Conservation (phyloP, 2,329 filamentous ascomycete genomes). For the Scleromitrula shiraiana region DNA sequence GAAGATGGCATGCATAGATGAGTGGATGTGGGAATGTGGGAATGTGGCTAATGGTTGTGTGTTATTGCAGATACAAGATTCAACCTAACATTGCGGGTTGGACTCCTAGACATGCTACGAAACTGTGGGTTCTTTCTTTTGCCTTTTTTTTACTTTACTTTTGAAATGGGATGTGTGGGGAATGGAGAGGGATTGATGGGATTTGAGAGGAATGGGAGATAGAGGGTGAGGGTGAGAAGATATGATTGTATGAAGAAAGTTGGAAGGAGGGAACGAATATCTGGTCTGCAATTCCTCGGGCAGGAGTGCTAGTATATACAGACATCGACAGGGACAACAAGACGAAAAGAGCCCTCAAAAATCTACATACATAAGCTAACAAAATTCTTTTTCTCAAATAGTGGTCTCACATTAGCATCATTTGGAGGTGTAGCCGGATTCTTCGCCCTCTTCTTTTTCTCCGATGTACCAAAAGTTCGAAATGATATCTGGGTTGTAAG, state of each 20-base stretch:
- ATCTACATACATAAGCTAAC: background rate
- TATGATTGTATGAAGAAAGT: too few relatives aligned
- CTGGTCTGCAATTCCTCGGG: too few relatives aligned
- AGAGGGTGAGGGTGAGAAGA: too few relatives aligned
- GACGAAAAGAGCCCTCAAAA: background rate
- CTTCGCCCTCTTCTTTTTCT: conserved; percentile 52
- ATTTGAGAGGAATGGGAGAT: too few relatives aligned
- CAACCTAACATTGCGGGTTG: conserved; percentile 48
- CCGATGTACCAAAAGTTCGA: conserved; percentile 53
- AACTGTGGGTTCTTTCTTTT: conserved; percentile 38
- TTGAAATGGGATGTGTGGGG: too few relatives aligned
- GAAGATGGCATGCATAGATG: too few relatives aligned
- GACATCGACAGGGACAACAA: too few relatives aligned
- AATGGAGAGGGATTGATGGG: too few relatives aligned
- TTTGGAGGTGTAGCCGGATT: conserved; percentile 49
- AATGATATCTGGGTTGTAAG: conserved; percentile 50
- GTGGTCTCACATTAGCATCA: conserved; percentile 43
- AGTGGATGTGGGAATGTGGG: too few relatives aligned
- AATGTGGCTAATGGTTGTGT: conserved; percentile 9
- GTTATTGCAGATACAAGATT: conserved; percentile 47
- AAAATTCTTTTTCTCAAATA: conserved; percentile 31
- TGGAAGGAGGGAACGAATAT: too few relatives aligned
- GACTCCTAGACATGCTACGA: conserved; percentile 39
- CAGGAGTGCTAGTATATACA: too few relatives aligned
- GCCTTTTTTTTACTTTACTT: too few relatives aligned